These are phyloP conservation scores for Pseudocercospora crystallina DNA, from an alignment of 2,329 filamentous ascomycete genomes.

Conservation along the genomic window DNA sequence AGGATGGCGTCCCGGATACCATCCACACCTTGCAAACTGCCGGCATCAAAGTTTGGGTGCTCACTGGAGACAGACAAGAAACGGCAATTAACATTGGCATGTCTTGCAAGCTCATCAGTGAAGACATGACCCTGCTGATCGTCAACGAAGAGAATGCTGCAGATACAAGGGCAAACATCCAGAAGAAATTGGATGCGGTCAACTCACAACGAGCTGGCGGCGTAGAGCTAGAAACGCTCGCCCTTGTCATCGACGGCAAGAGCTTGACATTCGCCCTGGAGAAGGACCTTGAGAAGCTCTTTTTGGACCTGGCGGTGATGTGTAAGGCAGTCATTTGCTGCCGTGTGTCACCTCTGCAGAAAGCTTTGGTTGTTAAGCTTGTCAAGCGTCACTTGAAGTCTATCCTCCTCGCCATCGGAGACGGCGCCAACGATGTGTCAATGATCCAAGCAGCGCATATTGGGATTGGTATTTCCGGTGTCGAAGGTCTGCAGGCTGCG, in stretches of 20 bases:
- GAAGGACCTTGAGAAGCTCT: slow-evolving; percentile 87
- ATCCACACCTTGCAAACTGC: slow-evolving; percentile 96
- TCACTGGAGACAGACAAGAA: slow-evolving; percentile 96
- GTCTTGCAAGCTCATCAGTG: slow-evolving; percentile 97
- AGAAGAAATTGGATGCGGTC: slow-evolving; percentile 92
- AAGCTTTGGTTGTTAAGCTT: slow-evolving; percentile 95
- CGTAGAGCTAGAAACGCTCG: slow-evolving; percentile 80
- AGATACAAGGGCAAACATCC: slow-evolving; percentile 81
- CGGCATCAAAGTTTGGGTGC: slow-evolving; percentile 97
- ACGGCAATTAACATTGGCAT: slow-evolving; percentile 99
- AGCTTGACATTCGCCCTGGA: slow-evolving; percentile 91
- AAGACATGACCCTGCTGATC: slow-evolving; percentile 97
- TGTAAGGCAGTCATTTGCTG: slow-evolving; percentile 99
- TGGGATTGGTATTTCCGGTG: slow-evolving; percentile 93
- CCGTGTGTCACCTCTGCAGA: slow-evolving; percentile 94
- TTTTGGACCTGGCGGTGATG: slow-evolving; percentile 88
- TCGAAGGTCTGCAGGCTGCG: slow-evolving; percentile 94
- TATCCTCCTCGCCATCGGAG: slow-evolving; percentile 91
- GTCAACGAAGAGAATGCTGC: slow-evolving; percentile 84
- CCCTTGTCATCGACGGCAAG: slow-evolving; percentile 93
- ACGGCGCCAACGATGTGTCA: slow-evolving; percentile 98
- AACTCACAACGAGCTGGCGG: slow-evolving; percentile 74
- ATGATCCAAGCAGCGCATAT: slow-evolving; percentile 99
- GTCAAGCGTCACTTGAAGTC: slow-evolving; percentile 93
- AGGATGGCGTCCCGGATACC: slow-evolving; percentile 96